A percentile compares a stretch with the other conserved stretches of the same genome.
These are phyloP conservation scores for Smallanthus sonchifolius DNA, from an alignment of 129 eudicot genomes.

Conservation along the genomic window DNA sequence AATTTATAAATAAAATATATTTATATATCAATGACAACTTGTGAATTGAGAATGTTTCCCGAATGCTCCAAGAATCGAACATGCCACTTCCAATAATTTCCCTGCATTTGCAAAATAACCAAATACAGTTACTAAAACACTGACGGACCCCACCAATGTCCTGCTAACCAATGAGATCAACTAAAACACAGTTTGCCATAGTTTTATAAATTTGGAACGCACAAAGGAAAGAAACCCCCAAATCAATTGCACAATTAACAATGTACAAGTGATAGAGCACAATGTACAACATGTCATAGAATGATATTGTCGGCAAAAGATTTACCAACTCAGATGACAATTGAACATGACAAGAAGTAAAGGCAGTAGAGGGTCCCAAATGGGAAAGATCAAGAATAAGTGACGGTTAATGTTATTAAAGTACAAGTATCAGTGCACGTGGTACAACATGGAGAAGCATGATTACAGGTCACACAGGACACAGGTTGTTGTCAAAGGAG, in stretches of 20 bases:
- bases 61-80: slow-evolving; percentile 57
- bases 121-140: neutral
- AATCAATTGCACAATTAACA: neutral
- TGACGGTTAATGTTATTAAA: neutral
- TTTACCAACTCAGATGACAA: too few relatives aligned
- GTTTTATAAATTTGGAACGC: neutral
- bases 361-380: too few relatives aligned
- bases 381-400: neutral
- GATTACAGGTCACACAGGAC: neutral
- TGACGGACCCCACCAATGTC: too few relatives aligned
- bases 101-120: slow-evolving; percentile 47
- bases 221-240: neutral
- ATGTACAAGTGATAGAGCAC: neutral
- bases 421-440: slow-evolving; percentile 20
- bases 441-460: slow-evolving; percentile 24
- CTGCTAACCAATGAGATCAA: too few relatives aligned
- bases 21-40: slow-evolving; percentile 49
- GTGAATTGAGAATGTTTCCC: slow-evolving; percentile 60
- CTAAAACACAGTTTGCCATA: too few relatives aligned
- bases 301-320: too few relatives aligned
- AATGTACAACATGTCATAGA: too few relatives aligned
- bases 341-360: too few relatives aligned
- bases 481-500: slow-evolving; percentile 23
- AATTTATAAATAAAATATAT: slow-evolving; percentile 13
- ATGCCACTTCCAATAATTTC: slow-evolving; percentile 78